Evolutionary conservation across 2,329 filamentous ascomycete species (phyloP), one percentile per base, ranked within the genome.

Genomic region (Zasmidium angulare): DNA sequence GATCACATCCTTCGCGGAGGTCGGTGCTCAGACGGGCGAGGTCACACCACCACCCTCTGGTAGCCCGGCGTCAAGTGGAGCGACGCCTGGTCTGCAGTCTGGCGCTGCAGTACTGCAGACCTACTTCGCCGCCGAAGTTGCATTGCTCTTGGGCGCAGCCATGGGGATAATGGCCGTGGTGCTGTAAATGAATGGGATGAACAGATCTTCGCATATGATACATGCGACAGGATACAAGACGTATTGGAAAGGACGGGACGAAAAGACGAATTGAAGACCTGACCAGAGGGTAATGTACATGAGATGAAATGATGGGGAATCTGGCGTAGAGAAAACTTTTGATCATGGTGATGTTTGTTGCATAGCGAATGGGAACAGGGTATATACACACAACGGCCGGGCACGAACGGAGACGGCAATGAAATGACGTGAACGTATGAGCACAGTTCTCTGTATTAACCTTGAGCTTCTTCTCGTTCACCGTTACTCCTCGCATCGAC

Each of bases 1-100:
- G 1, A 71, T 79, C 53, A 81, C 79, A 19, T 77, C 74, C 51
- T 78, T 75, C 61, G 76, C 75, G 0, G 74, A 74, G 49, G 77
- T 80, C 2, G 77, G 75, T 67, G 14, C 58, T 48, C 56, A 55
- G 11, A 55, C 49, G n/a, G 59, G 64, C 21, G 56, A 51, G 17
- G 58, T 62, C 3, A 61, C 69, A 0, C 57, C 64, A 12, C 53
- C 59, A 6, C 55, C 63, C 9, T 55, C 61, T 19, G 31, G 46
- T 14, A 47, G 55, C 21, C 22, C 49, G 22, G 55, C 57, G 21
- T 40, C 49, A 22, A 60, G 53, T 3, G 69, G n/a, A n/a, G n/a
- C 66, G 10, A 66, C 63, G 36, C 77, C 78, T 0, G 69, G 71
- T 2, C 67, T 79, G 52, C 77, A 79, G 65, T 74, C 70, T 6